A percentile compares a stretch with the other conserved stretches of the same genome.
Evolutionary conservation across 345 rosid genomes (phyloP).

Genomic region (Populus simonii): DNA sequence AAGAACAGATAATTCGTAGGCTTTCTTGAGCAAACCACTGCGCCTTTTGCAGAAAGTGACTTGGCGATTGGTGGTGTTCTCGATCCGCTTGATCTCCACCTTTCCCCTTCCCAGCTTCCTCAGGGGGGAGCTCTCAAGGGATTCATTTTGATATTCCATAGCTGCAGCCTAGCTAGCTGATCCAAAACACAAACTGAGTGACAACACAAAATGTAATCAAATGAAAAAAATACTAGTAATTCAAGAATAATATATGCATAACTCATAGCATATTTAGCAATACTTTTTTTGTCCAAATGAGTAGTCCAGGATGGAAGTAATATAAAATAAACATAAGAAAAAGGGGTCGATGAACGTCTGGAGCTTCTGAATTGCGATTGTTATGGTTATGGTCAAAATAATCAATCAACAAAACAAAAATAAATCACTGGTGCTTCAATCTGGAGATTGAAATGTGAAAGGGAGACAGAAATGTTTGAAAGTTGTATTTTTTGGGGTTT

Average conservation of each 20-base stretch:
- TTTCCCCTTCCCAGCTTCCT: conserved; percentile 91
- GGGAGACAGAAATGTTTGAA: background rate
- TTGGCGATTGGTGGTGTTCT: conserved; percentile 96
- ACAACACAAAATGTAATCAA: background rate
- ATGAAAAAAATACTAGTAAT: background rate
- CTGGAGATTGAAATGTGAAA: background rate
- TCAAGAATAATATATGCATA: background rate
- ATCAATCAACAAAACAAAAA: background rate
- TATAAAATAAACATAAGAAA: background rate
- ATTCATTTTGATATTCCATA: conserved; percentile 34
- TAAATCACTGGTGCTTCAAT: background rate
- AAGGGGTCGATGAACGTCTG: background rate
- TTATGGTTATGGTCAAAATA: background rate
- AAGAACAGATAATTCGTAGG: conserved; percentile 91
- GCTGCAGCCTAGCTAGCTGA: conserved; percentile 1
- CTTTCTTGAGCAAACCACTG: conserved; percentile 91
- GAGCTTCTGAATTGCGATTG: background rate
- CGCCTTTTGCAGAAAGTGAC: conserved; percentile 98
- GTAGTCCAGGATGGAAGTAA: background rate
- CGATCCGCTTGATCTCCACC: conserved; percentile 99
- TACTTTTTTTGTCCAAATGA: background rate
- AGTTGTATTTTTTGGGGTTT: background rate
- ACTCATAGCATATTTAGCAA: background rate
- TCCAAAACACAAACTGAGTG: background rate
- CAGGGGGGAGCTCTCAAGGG: conserved; percentile 47